These are phyloP conservation scores for Cutaneotrichosporon sp. DNA, from an alignment of 1,284 basidiomycete genomes.

Conservation along the genomic window DNA sequence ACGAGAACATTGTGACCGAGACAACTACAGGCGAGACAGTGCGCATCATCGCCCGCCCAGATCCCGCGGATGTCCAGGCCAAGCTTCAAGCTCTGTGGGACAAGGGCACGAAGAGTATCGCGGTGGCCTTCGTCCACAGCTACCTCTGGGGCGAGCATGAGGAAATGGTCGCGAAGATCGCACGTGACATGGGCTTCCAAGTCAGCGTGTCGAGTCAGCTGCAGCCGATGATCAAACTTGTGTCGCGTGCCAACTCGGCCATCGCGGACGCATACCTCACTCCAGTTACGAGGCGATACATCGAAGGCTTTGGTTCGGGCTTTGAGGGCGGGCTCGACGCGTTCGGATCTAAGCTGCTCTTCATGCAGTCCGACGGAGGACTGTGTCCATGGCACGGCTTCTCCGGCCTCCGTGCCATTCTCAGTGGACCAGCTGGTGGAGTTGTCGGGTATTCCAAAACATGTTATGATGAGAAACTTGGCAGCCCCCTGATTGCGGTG, in stretches of 20 bases:
- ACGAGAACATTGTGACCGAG: constrained; percentile 23
- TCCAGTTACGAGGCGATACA: constrained; percentile 49
- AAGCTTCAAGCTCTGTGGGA: constrained; percentile 31
- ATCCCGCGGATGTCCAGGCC: constrained; percentile 21
- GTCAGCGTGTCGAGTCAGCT: constrained; percentile 34
- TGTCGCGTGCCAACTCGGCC: constrained; percentile 52
- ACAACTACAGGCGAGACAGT: constrained; percentile 70
- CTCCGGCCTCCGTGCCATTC: constrained; percentile 35
- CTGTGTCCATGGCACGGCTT: constrained; percentile 34
- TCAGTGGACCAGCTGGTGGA: constrained; percentile 53
- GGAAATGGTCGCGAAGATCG: constrained; percentile 30
- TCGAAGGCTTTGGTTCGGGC: constrained; percentile 49
- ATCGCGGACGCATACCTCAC: constrained; percentile 55
- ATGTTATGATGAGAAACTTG: constrained; percentile 32
- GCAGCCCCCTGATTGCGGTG: constrained; percentile 50
- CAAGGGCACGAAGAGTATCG: constrained; percentile 32
- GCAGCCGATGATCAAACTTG: constrained; percentile 47
- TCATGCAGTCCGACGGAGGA: constrained; percentile 52
- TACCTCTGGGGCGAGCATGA: constrained; percentile 40
- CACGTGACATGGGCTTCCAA: constrained; percentile 36
- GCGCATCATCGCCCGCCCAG: constrained; percentile 65
- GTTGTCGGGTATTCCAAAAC: constrained; percentile 52
- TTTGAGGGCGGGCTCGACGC: constrained; percentile 44
- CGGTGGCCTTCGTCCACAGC: constrained; percentile 35
- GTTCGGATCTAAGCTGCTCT: constrained; percentile 42